Percentiles rank a stretch among this genome's conserved stretches.
Conservation (phyloP, 106 monocot species). For the Dendrobium huoshanense region DNA sequence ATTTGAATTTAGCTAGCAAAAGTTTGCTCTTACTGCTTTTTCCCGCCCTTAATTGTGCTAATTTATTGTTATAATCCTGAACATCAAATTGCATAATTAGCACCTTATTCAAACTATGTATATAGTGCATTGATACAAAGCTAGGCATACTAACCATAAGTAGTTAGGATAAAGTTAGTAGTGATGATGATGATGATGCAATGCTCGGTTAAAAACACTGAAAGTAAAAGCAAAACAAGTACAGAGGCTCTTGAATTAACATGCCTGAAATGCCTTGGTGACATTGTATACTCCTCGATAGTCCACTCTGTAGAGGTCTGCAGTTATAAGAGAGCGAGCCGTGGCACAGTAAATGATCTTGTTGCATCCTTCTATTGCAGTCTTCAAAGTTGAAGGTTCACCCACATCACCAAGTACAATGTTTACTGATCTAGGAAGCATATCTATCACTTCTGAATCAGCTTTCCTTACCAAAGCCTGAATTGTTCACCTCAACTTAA, state of each 20-base stretch:
- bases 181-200: no score
- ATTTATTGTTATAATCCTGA: slow-evolving; percentile 84
- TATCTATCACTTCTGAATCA: slow-evolving; percentile 72
- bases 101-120: background rate
- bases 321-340: slow-evolving; percentile 82
- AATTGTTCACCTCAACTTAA: background rate
- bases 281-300: slow-evolving; percentile 78
- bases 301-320: slow-evolving; percentile 89
- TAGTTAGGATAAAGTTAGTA: no score
- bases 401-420: slow-evolving; percentile 89
- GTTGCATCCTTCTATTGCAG: slow-evolving; percentile 77
- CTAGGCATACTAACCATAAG: no score
- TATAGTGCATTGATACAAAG: background rate
- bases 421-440: slow-evolving; percentile 85
- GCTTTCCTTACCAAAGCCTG: slow-evolving; percentile 88
- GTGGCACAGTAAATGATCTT: slow-evolving; percentile 98
- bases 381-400: slow-evolving; percentile 54
- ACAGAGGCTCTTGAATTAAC: background rate
- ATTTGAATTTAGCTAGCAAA: slow-evolving; percentile 83
- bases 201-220: no score
- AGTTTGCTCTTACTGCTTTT: slow-evolving; percentile 99
- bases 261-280: slow-evolving; percentile 86
- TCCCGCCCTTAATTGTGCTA: slow-evolving; percentile 90
- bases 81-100: background rate
- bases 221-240: background rate